Evolutionary conservation across 129 eudicot genomes (phyloP).

Genomic region (Lactuca sativa): DNA sequence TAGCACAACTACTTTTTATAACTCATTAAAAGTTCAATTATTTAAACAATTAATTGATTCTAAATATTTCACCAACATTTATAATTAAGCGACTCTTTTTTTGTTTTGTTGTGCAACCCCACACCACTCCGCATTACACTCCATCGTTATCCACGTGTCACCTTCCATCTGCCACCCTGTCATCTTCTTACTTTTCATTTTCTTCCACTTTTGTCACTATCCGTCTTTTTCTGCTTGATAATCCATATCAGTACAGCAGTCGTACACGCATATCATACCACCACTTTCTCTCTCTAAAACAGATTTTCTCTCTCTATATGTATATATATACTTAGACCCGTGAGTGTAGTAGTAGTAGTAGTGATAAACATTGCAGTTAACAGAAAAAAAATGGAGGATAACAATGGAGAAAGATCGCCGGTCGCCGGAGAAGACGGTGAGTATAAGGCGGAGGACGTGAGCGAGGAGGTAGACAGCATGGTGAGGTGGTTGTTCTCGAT

Average conservation of each 20-base stretch:
- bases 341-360: not conserved
- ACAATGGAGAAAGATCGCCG: conserved; percentile 2
- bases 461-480: conserved; percentile 30
- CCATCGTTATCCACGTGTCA: conserved; percentile 17
- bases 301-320: conserved; percentile 1
- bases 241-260: conserved; percentile 14
- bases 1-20: not conserved
- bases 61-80: too few species aligned
- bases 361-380: not conserved
- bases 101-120: not conserved
- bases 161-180: conserved; percentile 11
- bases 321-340: not conserved
- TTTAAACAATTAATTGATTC: not conserved
- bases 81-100: not conserved
- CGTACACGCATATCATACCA: conserved; percentile 15
- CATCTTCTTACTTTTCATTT: conserved; percentile 14
- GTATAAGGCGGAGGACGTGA: not conserved
- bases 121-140: conserved; percentile 11
- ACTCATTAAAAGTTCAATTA: not conserved
- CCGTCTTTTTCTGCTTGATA: conserved; percentile 16
- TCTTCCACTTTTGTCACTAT: conserved; percentile 6
- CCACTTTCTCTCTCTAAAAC: conserved; percentile 18
- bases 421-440: conserved; percentile 5
- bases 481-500: conserved; percentile 39
- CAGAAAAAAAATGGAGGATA: conserved; percentile 4